Base-by-base conservation (phyloP, 192 early-diverging fungal species). In the Chytriomyces sp. region DNA sequence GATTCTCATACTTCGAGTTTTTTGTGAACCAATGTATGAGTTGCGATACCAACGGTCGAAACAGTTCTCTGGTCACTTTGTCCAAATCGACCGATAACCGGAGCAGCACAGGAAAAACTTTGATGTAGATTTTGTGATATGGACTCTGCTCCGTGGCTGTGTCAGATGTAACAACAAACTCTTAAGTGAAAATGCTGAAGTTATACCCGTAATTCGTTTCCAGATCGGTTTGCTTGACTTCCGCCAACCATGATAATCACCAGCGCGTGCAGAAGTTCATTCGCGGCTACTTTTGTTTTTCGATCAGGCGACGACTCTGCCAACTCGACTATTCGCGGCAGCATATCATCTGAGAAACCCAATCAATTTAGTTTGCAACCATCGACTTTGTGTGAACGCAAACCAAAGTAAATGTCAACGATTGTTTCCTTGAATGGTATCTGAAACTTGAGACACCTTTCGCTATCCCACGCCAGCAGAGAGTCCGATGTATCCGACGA, bases 1-100 rank as follows among this genome's bases (percentile, higher is more conserved):
- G 89, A 53, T 91, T 93, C 70, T 94, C 93, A 67, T 89, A 90
- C 71, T 89, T 85, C 1, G 88, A 82, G 77, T 90, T 92, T 57
- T 91, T 92, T 6, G 93, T 93, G 50, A 94, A 79, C 93, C 93
- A 94, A 64, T 94, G 93, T 10, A 94, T 92, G 24, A 94, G 66
- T 69, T 93, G 92, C 5, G 86, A 73, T 5, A 89, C 80, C 62
- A 94, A 75, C 23, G 91, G 83, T 4, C 86, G 82, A 70, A 89
- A 94, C 43, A 94, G 78, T 5, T 88, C 90, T 69, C 91, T 80
- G n/a, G 90, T 84, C 2, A 94, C 88, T 48, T 84, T 85, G 67
- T 94, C 93, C 1, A 89, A 71, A 72, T 94, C 93, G 57, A 93
- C 84, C 20, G 92, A 88, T 3, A 94, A 79, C 7, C 91, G 87